Evolutionary conservation across 805 yeast genomes (phyloP), one percentile per base, ranked within the genome.

Genomic region (Candida chauliodis): DNA sequence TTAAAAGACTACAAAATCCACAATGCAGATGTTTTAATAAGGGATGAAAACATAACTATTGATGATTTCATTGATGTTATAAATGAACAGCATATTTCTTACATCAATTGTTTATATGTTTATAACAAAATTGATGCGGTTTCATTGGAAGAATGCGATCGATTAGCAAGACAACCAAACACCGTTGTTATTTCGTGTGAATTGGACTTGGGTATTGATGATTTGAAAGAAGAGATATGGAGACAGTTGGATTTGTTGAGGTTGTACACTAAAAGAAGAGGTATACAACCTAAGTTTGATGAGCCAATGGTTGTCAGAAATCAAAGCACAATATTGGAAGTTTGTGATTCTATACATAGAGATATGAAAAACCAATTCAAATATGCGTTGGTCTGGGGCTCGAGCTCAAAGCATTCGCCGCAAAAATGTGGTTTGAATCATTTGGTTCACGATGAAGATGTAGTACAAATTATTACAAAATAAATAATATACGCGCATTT

Each of bases 111-210:
- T 61, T 72, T 91, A 19, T 91, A 93, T 54, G 96, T 87, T 17
- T 93, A 89, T 71, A 91, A 93, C 71, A 91, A 91, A 73, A 78
- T 91, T 33, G 99, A 91, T 58, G 91, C 96, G 0, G 97, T 91
- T 9, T 86, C 96, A 2, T 65, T 91, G 36, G 98, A 91, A 58
- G 99, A 91, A 58, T 87, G 88, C 36, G 96, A 93, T 59, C 68
- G 95, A 39, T 72, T 91, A 41, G 98, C 98, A 1, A 75, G 96
- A 48, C 85, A 81, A 53, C 96, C 97, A 30, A 81, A 91, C 59
- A 89, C 98, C 0, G 89, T 81, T 39, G 98, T 91, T 21, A 87
- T 90, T 79, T 85, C 95, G 18, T 95, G 96, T 59, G 95, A 86
- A 55, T 66, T 84, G 66, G 89, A 82, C 40, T 69, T 93, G 31